phyloP scores from a whole-genome alignment of 2,329 filamentous ascomycete genomes.

The Orbilia quercus region DNA sequence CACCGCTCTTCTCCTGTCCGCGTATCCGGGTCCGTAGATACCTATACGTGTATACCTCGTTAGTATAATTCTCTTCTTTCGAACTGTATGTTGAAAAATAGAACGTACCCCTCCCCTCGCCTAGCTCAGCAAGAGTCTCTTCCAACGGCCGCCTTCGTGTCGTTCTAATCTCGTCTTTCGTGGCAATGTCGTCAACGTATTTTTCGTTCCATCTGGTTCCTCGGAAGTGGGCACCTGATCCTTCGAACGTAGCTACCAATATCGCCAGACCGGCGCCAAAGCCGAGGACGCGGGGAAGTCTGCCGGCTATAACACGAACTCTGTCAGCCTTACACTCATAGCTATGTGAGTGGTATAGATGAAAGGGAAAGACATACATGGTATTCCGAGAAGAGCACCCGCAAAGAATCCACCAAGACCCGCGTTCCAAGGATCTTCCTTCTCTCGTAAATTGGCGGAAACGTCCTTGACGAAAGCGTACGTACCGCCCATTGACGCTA shows the following conservation, averaged over 20 bases:
- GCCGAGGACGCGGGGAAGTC: conserved; percentile 77
- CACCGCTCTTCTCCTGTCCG: conserved; percentile 82
- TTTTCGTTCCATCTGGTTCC: conserved; percentile 68
- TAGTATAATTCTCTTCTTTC: too few relatives aligned
- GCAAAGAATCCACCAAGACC: conserved; percentile 80
- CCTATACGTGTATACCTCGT: conserved; percentile 69
- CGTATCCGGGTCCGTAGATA: conserved; percentile 82
- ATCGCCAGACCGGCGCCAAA: conserved; percentile 72
- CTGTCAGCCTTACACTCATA: conserved; percentile 20
- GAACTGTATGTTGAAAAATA: conserved; percentile 29
- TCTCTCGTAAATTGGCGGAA: conserved; percentile 84
- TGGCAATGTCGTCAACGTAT: conserved; percentile 74
- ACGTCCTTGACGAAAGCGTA: conserved; percentile 82
- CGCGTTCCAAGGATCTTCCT: conserved; percentile 81
- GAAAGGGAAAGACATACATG: conserved; percentile 69
- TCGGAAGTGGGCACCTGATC: conserved; percentile 72
- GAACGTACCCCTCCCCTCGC: conserved; percentile 86
- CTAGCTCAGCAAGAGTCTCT: conserved; percentile 82
- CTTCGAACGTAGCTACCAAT: conserved; percentile 74
- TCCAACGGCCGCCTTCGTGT: conserved; percentile 79
- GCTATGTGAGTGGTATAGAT: background rate
- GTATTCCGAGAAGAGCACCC: conserved; percentile 77
- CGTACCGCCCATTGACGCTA: conserved; percentile 77
- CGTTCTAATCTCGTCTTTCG: conserved; percentile 78
- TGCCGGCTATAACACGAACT: conserved; percentile 67